Evolutionary conservation across 805 yeast species (phyloP).

Genomic region (Metschnikowia reukaufii): DNA sequence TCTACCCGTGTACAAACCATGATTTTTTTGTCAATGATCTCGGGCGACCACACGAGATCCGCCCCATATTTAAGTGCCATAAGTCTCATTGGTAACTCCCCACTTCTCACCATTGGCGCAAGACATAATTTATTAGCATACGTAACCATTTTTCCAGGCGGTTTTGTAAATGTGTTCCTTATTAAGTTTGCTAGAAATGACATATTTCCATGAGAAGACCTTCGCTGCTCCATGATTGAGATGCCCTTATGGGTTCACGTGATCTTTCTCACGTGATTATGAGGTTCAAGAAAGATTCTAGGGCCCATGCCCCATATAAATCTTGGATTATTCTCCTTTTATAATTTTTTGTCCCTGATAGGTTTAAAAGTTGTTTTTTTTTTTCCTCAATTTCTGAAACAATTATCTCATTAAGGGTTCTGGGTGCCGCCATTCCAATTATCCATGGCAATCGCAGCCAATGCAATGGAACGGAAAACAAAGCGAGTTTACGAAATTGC

Average conservation of each 20-base stretch:
- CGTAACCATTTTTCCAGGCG: constrained; percentile 47
- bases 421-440: not conserved
- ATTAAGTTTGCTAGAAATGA: not conserved
- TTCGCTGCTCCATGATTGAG: constrained; percentile 1
- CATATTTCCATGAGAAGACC: constrained; percentile 1
- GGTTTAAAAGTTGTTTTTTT: too few species aligned
- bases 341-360: too few species aligned
- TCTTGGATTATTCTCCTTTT: not conserved
- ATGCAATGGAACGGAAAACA: not conserved
- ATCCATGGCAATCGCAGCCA: constrained; percentile 3
- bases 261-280: not conserved
- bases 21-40: constrained; percentile 83
- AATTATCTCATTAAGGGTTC: not conserved
- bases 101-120: constrained; percentile 97
- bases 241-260: not conserved
- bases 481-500: not conserved
- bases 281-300: too few species aligned
- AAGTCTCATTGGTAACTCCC: constrained; percentile 88
- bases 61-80: constrained; percentile 83
- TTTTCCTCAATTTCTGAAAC: too few species aligned
- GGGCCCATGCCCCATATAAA: too few species aligned
- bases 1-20: constrained; percentile 64
- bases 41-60: constrained; percentile 94
- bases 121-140: constrained; percentile 78
- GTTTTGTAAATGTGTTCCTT: not conserved